Conservation (phyloP, 2,329 filamentous ascomycete species). For the Tolypocladium pustulatum region DNA sequence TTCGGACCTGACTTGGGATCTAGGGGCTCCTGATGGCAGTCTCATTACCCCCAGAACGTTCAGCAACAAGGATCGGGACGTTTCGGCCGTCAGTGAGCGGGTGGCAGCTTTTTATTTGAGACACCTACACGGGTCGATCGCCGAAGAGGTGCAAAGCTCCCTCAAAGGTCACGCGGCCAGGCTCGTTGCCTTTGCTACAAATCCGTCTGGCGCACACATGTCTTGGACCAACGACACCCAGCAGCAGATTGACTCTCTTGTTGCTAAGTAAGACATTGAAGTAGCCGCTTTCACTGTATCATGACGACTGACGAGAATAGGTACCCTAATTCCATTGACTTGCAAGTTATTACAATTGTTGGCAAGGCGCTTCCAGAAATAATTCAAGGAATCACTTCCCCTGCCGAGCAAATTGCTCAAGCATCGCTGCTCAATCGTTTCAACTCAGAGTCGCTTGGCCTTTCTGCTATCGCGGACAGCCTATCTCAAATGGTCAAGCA, state of each 20-base stretch:
- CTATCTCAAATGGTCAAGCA: not conserved
- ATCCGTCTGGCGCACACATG: not conserved
- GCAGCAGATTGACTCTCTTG: not conserved
- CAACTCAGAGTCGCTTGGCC: not conserved
- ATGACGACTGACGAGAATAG: not conserved
- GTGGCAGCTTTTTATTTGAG: not conserved
- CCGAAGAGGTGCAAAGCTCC: not conserved
- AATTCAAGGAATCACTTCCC: not conserved
- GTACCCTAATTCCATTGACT: not conserved
- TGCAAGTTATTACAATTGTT: not conserved
- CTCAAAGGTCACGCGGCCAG: not conserved
- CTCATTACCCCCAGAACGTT: not conserved
- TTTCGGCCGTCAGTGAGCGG: not conserved
- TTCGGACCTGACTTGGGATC: not conserved
- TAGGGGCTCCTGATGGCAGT: not conserved
- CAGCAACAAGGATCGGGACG: not conserved
- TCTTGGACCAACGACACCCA: not conserved
- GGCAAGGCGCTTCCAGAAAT: not conserved
- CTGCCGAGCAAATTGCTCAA: not conserved
- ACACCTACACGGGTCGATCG: not conserved
- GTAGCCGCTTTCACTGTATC: not conserved
- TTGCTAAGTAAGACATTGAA: not conserved
- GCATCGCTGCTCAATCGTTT: not conserved
- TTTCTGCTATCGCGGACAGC: not conserved
- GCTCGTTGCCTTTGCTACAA: not conserved